These are phyloP conservation scores for Sistotremastrum niveocremeum DNA, from an alignment of 768 basidiomycete species.

Conservation along the genomic window DNA sequence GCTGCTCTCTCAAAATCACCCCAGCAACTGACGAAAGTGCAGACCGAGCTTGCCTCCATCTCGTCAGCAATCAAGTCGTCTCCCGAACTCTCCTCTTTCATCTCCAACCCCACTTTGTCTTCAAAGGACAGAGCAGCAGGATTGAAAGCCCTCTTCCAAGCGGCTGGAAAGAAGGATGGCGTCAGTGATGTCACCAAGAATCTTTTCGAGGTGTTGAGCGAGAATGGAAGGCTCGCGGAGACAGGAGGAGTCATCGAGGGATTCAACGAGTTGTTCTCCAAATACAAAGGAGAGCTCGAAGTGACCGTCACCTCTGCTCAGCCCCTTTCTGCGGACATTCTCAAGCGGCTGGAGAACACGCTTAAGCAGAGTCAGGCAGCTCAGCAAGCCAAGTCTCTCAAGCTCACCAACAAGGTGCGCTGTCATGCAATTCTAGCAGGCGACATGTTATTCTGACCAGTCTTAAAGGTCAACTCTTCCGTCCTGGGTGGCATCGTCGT, in stretches of 20 bases:
- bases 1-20: constrained; percentile 78
- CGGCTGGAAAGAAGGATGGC: constrained; percentile 59
- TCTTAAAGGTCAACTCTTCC: constrained; percentile 70
- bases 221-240: constrained; percentile 85
- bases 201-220: constrained; percentile 76
- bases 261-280: constrained; percentile 79
- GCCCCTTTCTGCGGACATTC: constrained; percentile 63
- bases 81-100: constrained; percentile 54
- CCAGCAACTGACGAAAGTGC: constrained; percentile 70
- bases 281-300: constrained; percentile 86
- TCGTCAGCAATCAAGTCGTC: constrained; percentile 52
- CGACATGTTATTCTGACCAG: constrained; percentile 2
- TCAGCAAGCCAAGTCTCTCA: constrained; percentile 76
- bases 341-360: constrained; percentile 66
- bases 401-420: constrained; percentile 81
- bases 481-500: constrained; percentile 87
- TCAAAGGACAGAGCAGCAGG: constrained; percentile 57
- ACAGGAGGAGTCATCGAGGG: constrained; percentile 78
- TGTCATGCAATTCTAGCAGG: neutral
- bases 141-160: constrained; percentile 52
- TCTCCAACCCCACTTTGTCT: constrained; percentile 87
- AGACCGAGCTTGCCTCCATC: constrained; percentile 66
- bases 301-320: constrained; percentile 83
- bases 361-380: constrained; percentile 81
- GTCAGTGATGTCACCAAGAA: constrained; percentile 84